phyloP scores from a whole-genome alignment of 2,329 filamentous ascomycete species.

The Colletotrichum tofieldiae region DNA sequence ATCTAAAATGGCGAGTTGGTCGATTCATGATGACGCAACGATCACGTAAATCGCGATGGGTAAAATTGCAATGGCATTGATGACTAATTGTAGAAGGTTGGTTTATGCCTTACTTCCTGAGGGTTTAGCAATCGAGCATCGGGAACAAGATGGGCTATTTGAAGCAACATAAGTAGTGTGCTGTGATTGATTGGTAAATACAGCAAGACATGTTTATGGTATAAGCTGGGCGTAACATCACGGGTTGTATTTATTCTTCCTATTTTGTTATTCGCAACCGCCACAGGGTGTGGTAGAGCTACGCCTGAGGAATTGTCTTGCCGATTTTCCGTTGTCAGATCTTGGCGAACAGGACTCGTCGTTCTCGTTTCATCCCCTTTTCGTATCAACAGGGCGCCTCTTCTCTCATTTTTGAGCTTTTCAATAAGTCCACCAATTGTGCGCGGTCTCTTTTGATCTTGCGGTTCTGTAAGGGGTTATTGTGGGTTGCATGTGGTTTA shows the following conservation, averaged over 20 bases:
- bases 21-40: not conserved
- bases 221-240: not conserved
- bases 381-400: not conserved
- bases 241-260: not conserved
- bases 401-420: not conserved
- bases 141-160: not conserved
- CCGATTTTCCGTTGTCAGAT: not conserved
- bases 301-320: not conserved
- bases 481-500: constrained; percentile 13
- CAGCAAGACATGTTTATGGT: too few species aligned
- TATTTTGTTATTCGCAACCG: not conserved
- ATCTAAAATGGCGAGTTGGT: not conserved
- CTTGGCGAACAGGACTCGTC: not conserved
- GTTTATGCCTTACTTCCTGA: too few species aligned
- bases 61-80: not conserved
- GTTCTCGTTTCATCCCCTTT: not conserved
- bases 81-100: not conserved
- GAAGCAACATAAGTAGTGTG: not conserved
- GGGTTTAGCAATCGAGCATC: too few species aligned
- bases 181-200: not conserved
- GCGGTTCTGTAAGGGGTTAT: constrained; percentile 24
- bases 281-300: not conserved
- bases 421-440: constrained; percentile 24
- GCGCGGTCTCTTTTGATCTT: not conserved
- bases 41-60: too few species aligned